Conservation (phyloP, 129 eudicot genomes). For the Centaurea solstitialis region DNA sequence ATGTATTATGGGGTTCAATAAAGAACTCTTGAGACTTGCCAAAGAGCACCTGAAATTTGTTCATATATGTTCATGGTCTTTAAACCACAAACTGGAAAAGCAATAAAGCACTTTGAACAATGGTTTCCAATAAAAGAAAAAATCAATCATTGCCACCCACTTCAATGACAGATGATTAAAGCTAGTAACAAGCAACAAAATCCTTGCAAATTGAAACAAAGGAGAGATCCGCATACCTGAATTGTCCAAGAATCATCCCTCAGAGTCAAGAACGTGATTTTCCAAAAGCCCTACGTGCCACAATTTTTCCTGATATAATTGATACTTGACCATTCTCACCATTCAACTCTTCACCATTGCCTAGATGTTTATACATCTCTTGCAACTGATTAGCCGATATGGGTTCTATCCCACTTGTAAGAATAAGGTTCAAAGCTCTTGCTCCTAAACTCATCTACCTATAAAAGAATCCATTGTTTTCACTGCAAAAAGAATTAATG, state of each 20-base stretch:
- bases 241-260: conserved; percentile 95
- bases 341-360: conserved; percentile 70
- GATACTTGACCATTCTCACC: conserved; percentile 63
- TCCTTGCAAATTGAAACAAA: neutral
- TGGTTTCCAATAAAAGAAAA: neutral
- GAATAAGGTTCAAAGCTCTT: conserved; percentile 90
- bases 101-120: too few relatives aligned
- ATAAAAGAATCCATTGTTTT: conserved; percentile 1
- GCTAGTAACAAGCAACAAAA: neutral
- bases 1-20: conserved; percentile 81
- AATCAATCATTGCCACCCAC: neutral
- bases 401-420: conserved; percentile 90
- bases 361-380: conserved; percentile 60
- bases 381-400: conserved; percentile 74
- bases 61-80: too few relatives aligned
- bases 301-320: conserved; percentile 82
- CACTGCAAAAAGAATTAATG: neutral
- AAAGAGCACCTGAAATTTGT: too few relatives aligned
- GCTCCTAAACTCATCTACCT: conserved; percentile 89
- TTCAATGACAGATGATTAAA: neutral
- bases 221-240: conserved; percentile 51
- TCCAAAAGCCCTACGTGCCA: conserved; percentile 96
- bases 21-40: too few relatives aligned
- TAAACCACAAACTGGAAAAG: too few relatives aligned
- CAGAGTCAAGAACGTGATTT: conserved; percentile 87